Evolutionary conservation across 169 alveolate species (phyloP).

Genomic region (Amoebophrya sp.): DNA sequence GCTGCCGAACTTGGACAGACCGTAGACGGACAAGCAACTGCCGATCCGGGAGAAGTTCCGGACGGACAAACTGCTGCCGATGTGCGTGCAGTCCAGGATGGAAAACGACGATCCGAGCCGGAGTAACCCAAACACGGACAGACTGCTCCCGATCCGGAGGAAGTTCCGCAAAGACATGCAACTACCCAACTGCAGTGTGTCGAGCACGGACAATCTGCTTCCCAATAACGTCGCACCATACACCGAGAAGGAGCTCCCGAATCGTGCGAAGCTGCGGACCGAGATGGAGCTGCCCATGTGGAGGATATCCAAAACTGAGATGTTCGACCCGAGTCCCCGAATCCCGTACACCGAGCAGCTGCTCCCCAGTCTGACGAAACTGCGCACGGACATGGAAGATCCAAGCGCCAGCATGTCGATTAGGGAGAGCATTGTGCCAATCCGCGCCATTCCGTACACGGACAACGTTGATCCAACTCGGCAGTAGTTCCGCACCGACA

Average conservation of each 20-base stretch:
- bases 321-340: not conserved
- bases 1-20: not conserved
- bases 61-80: conserved; percentile 21
- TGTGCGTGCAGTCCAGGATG: not conserved
- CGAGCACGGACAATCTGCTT: not conserved
- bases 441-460: not conserved
- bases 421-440: not conserved
- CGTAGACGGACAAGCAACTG: not conserved
- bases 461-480: conserved; percentile 18
- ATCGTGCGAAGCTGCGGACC: not conserved
- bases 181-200: not conserved
- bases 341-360: conserved; percentile 8
- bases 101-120: conserved; percentile 25
- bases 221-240: not conserved
- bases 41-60: not conserved
- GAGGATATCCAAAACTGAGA: not conserved
- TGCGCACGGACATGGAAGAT: not conserved
- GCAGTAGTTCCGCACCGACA: not conserved
- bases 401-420: not conserved
- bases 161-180: not conserved
- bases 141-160: not conserved
- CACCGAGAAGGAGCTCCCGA: conserved; percentile 18
- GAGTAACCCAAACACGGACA: not conserved
- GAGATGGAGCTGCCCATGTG: conserved; percentile 25
- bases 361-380: not conserved